Evolutionary conservation across 495 filamentous ascomycete genomes (phyloP).

Genomic region (Pyrenula aspistea): DNA sequence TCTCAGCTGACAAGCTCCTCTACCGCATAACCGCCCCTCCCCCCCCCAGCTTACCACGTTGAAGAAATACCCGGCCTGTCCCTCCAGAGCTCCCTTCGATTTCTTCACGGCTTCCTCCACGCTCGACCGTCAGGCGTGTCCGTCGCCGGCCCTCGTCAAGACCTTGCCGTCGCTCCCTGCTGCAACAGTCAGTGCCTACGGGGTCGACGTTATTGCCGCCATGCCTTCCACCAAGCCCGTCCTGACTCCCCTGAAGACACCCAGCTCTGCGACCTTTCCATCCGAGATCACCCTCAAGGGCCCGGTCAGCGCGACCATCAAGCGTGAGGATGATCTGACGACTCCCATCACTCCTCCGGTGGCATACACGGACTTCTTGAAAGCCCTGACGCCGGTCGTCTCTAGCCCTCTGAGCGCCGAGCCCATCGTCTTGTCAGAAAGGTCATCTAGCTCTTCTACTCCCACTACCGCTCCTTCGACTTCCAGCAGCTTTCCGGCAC

Average conservation of each 20-base stretch:
- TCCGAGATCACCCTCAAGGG: conserved; percentile 48
- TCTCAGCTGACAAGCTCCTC: background rate
- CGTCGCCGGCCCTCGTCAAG: background rate
- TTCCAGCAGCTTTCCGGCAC: conserved; percentile 17
- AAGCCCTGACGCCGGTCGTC: conserved; percentile 59
- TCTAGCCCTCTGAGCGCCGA: conserved; percentile 27
- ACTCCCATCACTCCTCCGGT: conserved; percentile 89
- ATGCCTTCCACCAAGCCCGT: conserved; percentile 50
- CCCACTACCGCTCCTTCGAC: conserved; percentile 28
- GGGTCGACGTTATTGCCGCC: conserved; percentile 7
- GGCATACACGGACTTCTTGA: conserved; percentile 88
- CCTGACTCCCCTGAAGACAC: conserved; percentile 65
- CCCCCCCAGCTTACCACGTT: background rate
- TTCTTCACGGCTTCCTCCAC: background rate
- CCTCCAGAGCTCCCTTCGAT: background rate
- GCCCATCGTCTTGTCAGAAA: conserved; percentile 19
- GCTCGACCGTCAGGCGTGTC: background rate
- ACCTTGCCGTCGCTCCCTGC: background rate
- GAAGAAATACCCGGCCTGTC: background rate
- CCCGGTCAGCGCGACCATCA: conserved; percentile 29
- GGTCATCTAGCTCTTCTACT: conserved; percentile 15
- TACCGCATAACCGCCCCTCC: background rate
- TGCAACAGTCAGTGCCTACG: background rate
- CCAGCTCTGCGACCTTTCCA: conserved; percentile 63
- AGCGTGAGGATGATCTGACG: conserved; percentile 41